Conservation (phyloP, 805 yeast genomes). For the Pichia deserticola region DNA sequence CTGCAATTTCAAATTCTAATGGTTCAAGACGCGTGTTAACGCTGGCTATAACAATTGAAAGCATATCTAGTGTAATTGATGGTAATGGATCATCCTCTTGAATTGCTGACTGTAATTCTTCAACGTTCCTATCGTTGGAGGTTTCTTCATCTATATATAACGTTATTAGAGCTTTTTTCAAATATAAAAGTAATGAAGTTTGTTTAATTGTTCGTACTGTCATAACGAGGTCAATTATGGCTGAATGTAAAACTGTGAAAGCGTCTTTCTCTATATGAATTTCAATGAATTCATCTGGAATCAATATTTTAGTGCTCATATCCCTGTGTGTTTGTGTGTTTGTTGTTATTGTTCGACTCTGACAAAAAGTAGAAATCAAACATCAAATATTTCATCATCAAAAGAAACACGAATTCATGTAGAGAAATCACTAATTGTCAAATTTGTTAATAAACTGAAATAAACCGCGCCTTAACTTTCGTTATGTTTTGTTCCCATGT, state of each 20-base stretch:
- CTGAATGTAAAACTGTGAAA: constrained; percentile 8
- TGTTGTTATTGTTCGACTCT: too few relatives aligned
- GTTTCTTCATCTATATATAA: not conserved
- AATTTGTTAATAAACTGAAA: too few relatives aligned
- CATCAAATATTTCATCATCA: too few relatives aligned
- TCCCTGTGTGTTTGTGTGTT: too few relatives aligned
- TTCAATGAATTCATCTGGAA: too few relatives aligned
- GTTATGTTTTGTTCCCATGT: too few relatives aligned
- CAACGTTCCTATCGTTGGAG: not conserved
- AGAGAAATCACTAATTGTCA: too few relatives aligned
- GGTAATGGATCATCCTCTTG: constrained; percentile 6
- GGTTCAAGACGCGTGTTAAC: constrained; percentile 27
- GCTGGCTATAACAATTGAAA: constrained; percentile 12
- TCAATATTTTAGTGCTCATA: too few relatives aligned
- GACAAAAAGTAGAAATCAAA: too few relatives aligned
- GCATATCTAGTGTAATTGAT: not conserved
- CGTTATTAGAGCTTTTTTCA: constrained; percentile 6
- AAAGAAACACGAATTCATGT: too few relatives aligned
- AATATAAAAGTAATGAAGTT: constrained; percentile 3
- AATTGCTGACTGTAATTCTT: not conserved
- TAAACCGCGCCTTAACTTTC: too few relatives aligned
- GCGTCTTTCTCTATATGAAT: too few relatives aligned
- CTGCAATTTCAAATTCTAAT: constrained; percentile 35
- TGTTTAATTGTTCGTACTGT: constrained; percentile 8
- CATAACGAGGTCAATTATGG: constrained; percentile 14